These are phyloP conservation scores for Alternaria sp. DNA, from an alignment of 2,329 filamentous ascomycete genomes.

Conservation along the genomic window DNA sequence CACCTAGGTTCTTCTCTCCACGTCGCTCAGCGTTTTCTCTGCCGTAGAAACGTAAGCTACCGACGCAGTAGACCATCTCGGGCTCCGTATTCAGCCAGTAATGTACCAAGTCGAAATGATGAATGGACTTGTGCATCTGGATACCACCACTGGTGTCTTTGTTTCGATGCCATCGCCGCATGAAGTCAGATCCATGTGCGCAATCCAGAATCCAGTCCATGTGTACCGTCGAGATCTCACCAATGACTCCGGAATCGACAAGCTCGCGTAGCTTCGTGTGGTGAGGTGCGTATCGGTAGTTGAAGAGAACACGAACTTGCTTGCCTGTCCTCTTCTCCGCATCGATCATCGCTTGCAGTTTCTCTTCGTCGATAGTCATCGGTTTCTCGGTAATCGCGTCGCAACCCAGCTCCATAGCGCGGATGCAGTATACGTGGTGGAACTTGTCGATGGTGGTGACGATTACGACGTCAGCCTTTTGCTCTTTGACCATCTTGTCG, in stretches of 20 bases:
- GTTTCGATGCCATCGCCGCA: slow-evolving; percentile 69
- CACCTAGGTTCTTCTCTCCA: slow-evolving; percentile 60
- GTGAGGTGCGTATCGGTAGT: slow-evolving; percentile 69
- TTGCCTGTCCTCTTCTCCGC: slow-evolving; percentile 60
- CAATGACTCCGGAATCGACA: slow-evolving; percentile 62
- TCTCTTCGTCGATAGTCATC: slow-evolving; percentile 66
- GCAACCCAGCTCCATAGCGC: slow-evolving; percentile 65
- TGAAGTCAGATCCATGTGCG: slow-evolving; percentile 67
- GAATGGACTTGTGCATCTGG: slow-evolving; percentile 68
- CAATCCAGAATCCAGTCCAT: slow-evolving; percentile 71
- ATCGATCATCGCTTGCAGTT: slow-evolving; percentile 62
- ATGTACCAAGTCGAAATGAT: slow-evolving; percentile 69
- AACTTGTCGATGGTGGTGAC: slow-evolving; percentile 69
- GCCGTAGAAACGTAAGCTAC: slow-evolving; percentile 66
- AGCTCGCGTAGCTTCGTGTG: slow-evolving; percentile 66
- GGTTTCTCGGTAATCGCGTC: slow-evolving; percentile 69
- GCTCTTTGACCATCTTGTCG: slow-evolving; percentile 64
- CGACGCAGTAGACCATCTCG: slow-evolving; percentile 63
- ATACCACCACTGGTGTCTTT: slow-evolving; percentile 66
- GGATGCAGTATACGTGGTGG: slow-evolving; percentile 66
- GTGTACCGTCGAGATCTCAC: slow-evolving; percentile 62
- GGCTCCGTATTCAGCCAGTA: slow-evolving; percentile 67
- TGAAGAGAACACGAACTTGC: slow-evolving; percentile 65
- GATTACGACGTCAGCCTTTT: slow-evolving; percentile 66
- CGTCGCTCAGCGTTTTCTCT: slow-evolving; percentile 66